A percentile compares a stretch with the other conserved stretches of the same genome.
These are phyloP conservation scores for Polychaeton citri DNA, from an alignment of 2,329 filamentous ascomycete species.

Conservation along the genomic window DNA sequence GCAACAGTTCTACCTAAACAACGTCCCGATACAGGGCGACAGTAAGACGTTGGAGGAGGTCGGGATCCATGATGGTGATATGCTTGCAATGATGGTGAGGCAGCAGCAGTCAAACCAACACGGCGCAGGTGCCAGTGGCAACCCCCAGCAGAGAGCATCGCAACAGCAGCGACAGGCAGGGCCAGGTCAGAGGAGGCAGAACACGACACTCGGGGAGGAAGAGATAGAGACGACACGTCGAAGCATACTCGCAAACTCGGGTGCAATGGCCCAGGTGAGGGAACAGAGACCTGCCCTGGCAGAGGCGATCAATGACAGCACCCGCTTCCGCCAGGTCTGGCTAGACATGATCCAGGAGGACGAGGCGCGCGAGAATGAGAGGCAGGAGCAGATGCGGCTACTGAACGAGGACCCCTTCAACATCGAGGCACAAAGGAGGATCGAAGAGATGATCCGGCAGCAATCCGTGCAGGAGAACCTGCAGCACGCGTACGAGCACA, in stretches of 20 bases:
- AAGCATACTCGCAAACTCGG: slow-evolving; percentile 67
- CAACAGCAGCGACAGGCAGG: slow-evolving; percentile 24
- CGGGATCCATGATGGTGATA: slow-evolving; percentile 74
- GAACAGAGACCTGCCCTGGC: slow-evolving; percentile 65
- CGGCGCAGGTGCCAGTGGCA: slow-evolving; percentile 3
- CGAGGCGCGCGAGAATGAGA: slow-evolving; percentile 57
- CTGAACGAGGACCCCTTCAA: slow-evolving; percentile 94
- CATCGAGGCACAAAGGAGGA: slow-evolving; percentile 75
- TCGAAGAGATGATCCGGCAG: slow-evolving; percentile 94
- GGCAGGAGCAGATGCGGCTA: slow-evolving; percentile 68
- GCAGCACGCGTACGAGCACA: slow-evolving; percentile 93
- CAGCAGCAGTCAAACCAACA: slow-evolving; percentile 33
- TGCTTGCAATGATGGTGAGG: slow-evolving; percentile 73
- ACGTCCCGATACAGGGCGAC: slow-evolving; percentile 63
- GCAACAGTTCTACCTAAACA: slow-evolving; percentile 86
- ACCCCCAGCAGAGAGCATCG: slow-evolving; percentile 2
- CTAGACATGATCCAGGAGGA: slow-evolving; percentile 56
- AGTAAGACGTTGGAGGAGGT: slow-evolving; percentile 69
- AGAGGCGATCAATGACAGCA: slow-evolving; percentile 59
- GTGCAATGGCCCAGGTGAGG: slow-evolving; percentile 55
- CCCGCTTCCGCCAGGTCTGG: slow-evolving; percentile 62
- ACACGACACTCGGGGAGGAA: slow-evolving; percentile 7
- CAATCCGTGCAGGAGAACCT: slow-evolving; percentile 90
- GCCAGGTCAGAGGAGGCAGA: slow-evolving; percentile 9
- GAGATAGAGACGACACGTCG: slow-evolving; percentile 72